Base-by-base conservation (phyloP, 305 asterid genomes). In the Fraxinus xanthoxyloides region DNA sequence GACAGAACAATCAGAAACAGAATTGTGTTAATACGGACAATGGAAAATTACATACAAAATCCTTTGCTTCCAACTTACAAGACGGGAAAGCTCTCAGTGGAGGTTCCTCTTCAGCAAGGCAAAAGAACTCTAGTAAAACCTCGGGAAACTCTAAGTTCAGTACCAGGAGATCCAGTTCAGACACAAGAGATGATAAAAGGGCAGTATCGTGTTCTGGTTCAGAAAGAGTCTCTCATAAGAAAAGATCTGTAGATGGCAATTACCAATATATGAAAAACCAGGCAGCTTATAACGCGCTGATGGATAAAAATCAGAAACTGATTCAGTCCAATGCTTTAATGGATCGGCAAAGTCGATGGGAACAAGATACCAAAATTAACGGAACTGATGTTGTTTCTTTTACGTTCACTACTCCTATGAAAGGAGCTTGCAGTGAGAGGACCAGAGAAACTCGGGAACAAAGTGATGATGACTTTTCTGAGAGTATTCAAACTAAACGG, bases 1-100 rank as follows among this genome's bases (percentile, higher is more conserved):
- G 91, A 21, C 97, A 87, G 91, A 96, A 94, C 85, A 93, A 93
- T 86, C 98, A 90, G 87, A 94, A 94, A 89, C 98, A 96, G 72
- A 94, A 96, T 43, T 82, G 93, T 85, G 48, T 13, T 6, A 79
- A 23, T 59, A 77, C 77, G 35, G 97, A 91, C 48, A 80, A 89
- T 82, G 92, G 90, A 34, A 91, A 91, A 85, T 34, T 46, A 82
- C 81, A 90, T 82, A 81, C 85, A 43, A 92, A 91, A 85, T 75
- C 74, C 74, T 28, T 28, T 67, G 19, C 36, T 67, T 28, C 90
- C 75, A 88, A 67, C 80, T 77, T 86, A 48, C 92, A 88, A 80
- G 88, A 87, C 30, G 90, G 89, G 79, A 91, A 89, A 85, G 75
- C 80, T 59, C 65, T 76, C 1, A 72, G 79, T 67, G 90, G 87